phyloP scores from a whole-genome alignment of 805 yeast species.

The Wilhelminamyces savonicus region DNA sequence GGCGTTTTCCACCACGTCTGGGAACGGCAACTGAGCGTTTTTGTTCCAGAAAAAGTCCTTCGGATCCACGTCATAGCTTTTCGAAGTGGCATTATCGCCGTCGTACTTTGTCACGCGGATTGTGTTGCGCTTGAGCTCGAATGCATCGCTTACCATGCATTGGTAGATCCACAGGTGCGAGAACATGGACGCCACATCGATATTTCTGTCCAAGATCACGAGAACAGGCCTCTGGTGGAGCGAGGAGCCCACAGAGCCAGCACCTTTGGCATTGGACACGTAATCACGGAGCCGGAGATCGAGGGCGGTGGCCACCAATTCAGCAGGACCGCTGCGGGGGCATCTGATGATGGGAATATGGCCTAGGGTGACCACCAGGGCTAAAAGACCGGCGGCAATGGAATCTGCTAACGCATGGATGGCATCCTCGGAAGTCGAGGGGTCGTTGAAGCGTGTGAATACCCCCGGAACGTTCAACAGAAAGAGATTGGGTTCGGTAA shows the following conservation, averaged over 20 bases:
- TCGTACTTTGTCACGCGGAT: slow-evolving; percentile 48
- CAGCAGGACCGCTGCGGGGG: slow-evolving; percentile 92
- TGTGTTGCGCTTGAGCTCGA: slow-evolving; percentile 75
- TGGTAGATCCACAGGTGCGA: slow-evolving; percentile 98
- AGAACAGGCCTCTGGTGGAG: slow-evolving; percentile 63
- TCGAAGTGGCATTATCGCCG: slow-evolving; percentile 29
- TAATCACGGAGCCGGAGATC: slow-evolving; percentile 83
- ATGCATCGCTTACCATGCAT: slow-evolving; percentile 91
- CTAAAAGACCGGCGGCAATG: slow-evolving; percentile 76
- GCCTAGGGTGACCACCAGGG: slow-evolving; percentile 70
- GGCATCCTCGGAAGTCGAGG: slow-evolving; percentile 65
- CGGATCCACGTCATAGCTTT: slow-evolving; percentile 84
- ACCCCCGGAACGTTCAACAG: slow-evolving; percentile 64
- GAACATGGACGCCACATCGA: slow-evolving; percentile 90
- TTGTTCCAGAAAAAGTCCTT: slow-evolving; percentile 87
- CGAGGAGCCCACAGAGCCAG: slow-evolving; percentile 10
- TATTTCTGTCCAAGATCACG: slow-evolving; percentile 77
- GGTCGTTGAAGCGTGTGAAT: slow-evolving; percentile 65
- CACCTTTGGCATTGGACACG: slow-evolving; percentile 56
- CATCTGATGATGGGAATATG: slow-evolving; percentile 87
- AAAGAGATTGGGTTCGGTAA: slow-evolving; percentile 88
- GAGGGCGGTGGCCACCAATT: slow-evolving; percentile 80
- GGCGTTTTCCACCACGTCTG: slow-evolving; percentile 97
- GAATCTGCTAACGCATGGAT: slow-evolving; percentile 63
- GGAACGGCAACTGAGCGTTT: slow-evolving; percentile 86